These are phyloP conservation scores for Gelatoporia subvermispora DNA, from an alignment of 768 basidiomycete genomes.

Conservation along the genomic window DNA sequence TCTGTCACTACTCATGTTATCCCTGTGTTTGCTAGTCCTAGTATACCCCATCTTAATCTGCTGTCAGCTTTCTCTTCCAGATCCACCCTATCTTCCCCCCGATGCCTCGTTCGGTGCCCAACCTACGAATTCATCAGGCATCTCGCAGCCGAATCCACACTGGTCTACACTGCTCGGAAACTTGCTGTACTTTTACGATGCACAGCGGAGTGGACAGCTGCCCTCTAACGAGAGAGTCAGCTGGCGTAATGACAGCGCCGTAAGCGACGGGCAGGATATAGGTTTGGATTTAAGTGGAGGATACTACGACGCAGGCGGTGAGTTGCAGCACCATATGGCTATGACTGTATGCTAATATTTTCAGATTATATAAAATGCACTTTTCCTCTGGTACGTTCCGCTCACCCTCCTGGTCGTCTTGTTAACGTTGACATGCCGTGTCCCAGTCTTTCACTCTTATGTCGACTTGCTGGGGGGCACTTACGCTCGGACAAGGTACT, in stretches of 20 bases:
- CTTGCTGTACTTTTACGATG: constrained; percentile 86
- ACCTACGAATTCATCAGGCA: constrained; percentile 18
- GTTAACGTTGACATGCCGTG: constrained; percentile 1
- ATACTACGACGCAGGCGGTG: constrained; percentile 91
- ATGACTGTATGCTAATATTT: constrained; percentile 41
- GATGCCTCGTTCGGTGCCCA: constrained; percentile 49
- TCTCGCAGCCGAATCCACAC: constrained; percentile 51
- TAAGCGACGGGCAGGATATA: constrained; percentile 72
- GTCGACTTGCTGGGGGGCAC: constrained; percentile 88
- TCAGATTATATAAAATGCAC: constrained; percentile 86
- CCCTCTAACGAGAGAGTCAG: constrained; percentile 64
- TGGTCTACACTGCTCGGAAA: constrained; percentile 82
- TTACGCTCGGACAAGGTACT: constrained; percentile 74
- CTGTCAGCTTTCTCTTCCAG: constrained; percentile 59
- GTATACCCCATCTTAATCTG: not conserved
- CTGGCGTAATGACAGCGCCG: constrained; percentile 83
- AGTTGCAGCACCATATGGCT: constrained; percentile 9
- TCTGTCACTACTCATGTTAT: not conserved
- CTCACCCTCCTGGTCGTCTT: not conserved
- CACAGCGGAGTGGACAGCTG: constrained; percentile 78
- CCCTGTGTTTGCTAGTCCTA: not conserved
- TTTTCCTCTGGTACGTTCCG: constrained; percentile 63
- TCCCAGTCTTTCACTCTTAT: constrained; percentile 72
- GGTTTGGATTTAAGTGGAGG: constrained; percentile 79
- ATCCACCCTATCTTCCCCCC: constrained; percentile 62